phyloP scores from a whole-genome alignment of 2,329 filamentous ascomycete species.

The Fusarium falciforme region DNA sequence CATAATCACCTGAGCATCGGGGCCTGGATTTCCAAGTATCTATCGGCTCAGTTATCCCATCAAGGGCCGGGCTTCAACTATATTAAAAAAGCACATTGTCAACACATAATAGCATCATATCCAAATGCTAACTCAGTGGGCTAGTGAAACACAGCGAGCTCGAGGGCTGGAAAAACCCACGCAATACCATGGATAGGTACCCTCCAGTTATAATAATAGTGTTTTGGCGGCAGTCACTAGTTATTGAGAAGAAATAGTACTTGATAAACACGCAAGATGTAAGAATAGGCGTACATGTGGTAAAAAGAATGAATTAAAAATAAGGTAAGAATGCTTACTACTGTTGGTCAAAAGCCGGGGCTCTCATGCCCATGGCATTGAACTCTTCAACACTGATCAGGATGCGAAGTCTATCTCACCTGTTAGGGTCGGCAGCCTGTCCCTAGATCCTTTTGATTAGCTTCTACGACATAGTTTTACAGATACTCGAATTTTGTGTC shows the following conservation, averaged over 20 bases:
- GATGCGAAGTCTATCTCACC: not conserved
- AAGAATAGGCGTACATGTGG: not conserved
- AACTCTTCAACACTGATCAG: not conserved
- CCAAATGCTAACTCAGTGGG: too few relatives aligned
- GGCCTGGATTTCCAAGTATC: too few relatives aligned
- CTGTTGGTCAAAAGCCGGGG: not conserved
- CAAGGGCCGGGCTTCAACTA: too few relatives aligned
- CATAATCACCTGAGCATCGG: too few relatives aligned
- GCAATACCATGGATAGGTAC: not conserved
- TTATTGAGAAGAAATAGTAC: not conserved
- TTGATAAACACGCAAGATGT: not conserved
- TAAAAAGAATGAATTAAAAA: not conserved
- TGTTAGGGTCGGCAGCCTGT: not conserved
- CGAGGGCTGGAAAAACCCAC: too few relatives aligned
- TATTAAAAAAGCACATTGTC: too few relatives aligned
- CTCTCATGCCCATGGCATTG: not conserved
- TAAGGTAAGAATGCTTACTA: not conserved
- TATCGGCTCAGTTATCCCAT: too few relatives aligned
- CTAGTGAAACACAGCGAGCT: too few relatives aligned
- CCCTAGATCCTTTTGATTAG: not conserved
- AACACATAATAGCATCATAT: too few relatives aligned
- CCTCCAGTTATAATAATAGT: not conserved
- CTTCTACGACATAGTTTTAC: not conserved
- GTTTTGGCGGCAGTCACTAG: not conserved
- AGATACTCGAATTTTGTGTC: conserved; percentile 20